A percentile compares a stretch with the other conserved stretches of the same genome.
Conservation (phyloP, 495 filamentous ascomycete genomes). For the Aspergillus conjunctus region DNA sequence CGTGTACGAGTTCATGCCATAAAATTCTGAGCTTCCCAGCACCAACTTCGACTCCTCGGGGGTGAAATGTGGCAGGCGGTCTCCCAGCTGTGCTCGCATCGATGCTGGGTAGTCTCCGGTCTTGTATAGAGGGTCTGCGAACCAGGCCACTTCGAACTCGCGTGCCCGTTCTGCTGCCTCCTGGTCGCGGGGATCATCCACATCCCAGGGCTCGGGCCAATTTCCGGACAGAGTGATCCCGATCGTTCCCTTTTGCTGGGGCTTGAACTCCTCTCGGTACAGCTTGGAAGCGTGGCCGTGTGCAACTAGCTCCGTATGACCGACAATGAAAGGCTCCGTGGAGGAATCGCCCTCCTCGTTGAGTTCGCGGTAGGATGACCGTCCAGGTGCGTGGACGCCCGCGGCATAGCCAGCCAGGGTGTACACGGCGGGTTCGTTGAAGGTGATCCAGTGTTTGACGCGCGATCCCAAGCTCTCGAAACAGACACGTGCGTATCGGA, state of each 20-base stretch:
- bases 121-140: conserved; percentile 51
- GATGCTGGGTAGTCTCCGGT: conserved; percentile 50
- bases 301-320: conserved; percentile 46
- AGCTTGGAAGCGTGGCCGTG: conserved; percentile 43
- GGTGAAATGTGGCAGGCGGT: conserved; percentile 48
- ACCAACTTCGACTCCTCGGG: conserved; percentile 44
- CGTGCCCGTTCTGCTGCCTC: conserved; percentile 47
- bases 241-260: conserved; percentile 44
- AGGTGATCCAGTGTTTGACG: conserved; percentile 55
- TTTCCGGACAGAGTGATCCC: conserved; percentile 53
- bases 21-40: conserved; percentile 51
- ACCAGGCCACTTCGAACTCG: conserved; percentile 54
- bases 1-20: conserved; percentile 56
- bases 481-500: conserved; percentile 48
- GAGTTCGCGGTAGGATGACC: conserved; percentile 46
- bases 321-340: conserved; percentile 50
- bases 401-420: conserved; percentile 51
- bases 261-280: conserved; percentile 49
- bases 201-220: conserved; percentile 53
- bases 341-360: conserved; percentile 49
- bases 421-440: conserved; percentile 52
- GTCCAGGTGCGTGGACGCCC: conserved; percentile 49
- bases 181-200: conserved; percentile 41
- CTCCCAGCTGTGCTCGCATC: conserved; percentile 52
- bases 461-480: conserved; percentile 47